These are phyloP conservation scores for Pythium apleroticum DNA, from an alignment of 352 stramenopile genomes.

Conservation along the genomic window DNA sequence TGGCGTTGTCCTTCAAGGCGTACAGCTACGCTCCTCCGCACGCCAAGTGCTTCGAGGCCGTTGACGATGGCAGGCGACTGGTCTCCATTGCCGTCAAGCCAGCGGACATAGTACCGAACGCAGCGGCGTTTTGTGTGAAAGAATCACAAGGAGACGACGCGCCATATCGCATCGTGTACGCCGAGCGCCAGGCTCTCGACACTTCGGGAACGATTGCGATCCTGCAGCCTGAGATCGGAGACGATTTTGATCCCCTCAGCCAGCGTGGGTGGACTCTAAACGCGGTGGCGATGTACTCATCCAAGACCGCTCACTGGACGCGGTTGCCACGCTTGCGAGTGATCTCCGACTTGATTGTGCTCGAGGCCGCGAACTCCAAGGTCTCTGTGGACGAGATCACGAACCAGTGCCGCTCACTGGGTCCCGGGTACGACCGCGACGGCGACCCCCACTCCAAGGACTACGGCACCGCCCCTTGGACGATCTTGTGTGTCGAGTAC, in stretches of 20 bases:
- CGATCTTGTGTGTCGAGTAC: slow-evolving; percentile 46
- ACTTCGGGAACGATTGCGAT: slow-evolving; percentile 18
- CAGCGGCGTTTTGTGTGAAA: slow-evolving; percentile 39
- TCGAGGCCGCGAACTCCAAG: slow-evolving; percentile 30
- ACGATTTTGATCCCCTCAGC: slow-evolving; percentile 31
- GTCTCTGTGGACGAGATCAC: slow-evolving; percentile 38
- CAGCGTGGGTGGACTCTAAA: slow-evolving; percentile 35
- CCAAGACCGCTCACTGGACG: slow-evolving; percentile 29
- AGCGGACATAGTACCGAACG: slow-evolving; percentile 3
- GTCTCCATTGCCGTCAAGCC: slow-evolving; percentile 10
- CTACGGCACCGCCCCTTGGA: slow-evolving; percentile 42
- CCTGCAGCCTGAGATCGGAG: slow-evolving; percentile 33
- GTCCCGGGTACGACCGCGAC: slow-evolving; percentile 35
- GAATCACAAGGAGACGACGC: slow-evolving; percentile 33
- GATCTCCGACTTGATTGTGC: slow-evolving; percentile 36
- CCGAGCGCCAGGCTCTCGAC: slow-evolving; percentile 24
- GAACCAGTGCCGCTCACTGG: slow-evolving; percentile 21
- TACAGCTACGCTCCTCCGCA: slow-evolving; percentile 39
- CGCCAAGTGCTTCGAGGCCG: slow-evolving; percentile 32
- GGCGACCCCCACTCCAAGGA: slow-evolving; percentile 50
- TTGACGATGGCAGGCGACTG: slow-evolving; percentile 17
- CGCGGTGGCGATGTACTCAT: slow-evolving; percentile 23
- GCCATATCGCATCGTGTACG: slow-evolving; percentile 32
- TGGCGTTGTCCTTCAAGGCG: slow-evolving; percentile 38
- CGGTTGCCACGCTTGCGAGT: slow-evolving; percentile 31